Percentiles rank a stretch among this genome's conserved stretches.
Conservation (phyloP, 345 rosid species). For the Gynandropsis gynandra region DNA sequence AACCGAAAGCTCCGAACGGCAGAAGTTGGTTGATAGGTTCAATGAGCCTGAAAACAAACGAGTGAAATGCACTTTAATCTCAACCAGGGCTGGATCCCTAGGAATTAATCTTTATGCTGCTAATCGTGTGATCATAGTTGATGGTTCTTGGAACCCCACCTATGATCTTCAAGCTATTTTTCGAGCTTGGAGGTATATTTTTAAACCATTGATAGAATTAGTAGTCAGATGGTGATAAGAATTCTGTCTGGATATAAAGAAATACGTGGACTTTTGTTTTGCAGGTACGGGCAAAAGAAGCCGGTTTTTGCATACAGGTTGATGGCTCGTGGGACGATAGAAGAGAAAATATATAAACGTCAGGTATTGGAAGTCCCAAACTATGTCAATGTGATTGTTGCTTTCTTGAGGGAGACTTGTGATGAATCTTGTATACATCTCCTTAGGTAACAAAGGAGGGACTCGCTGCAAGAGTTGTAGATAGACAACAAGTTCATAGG, state of each 20-base stretch:
- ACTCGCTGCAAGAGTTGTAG: slow-evolving; percentile 99
- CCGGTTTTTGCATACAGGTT: slow-evolving; percentile 95
- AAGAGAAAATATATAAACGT: slow-evolving; percentile 96
- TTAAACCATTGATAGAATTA: neutral
- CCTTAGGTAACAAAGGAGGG: slow-evolving; percentile 96
- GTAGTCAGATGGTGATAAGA: slow-evolving; percentile 1
- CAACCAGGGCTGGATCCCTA: slow-evolving; percentile 97
- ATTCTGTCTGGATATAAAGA: slow-evolving; percentile 12
- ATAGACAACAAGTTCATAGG: slow-evolving; percentile 95
- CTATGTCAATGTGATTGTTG: neutral
- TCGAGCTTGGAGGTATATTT: slow-evolving; percentile 91
- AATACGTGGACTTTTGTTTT: slow-evolving; percentile 20
- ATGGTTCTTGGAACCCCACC: slow-evolving; percentile 99
- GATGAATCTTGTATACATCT: slow-evolving; percentile 21
- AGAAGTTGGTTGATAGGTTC: slow-evolving; percentile 85
- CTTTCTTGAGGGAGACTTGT: slow-evolving; percentile 2
- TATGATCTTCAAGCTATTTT: slow-evolving; percentile 97
- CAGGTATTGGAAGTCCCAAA: slow-evolving; percentile 49
- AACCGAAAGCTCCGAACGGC: slow-evolving; percentile 96
- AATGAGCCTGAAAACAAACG: slow-evolving; percentile 79
- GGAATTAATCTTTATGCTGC: slow-evolving; percentile 98
- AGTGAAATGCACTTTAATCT: slow-evolving; percentile 88
- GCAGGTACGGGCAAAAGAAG: slow-evolving; percentile 94
- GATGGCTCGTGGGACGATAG: slow-evolving; percentile 98
- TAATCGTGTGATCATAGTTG: slow-evolving; percentile 95